Percentiles rank a stretch among this genome's conserved stretches.
Conservation (phyloP, 768 basidiomycete genomes). For the Mycena chlorophos region DNA sequence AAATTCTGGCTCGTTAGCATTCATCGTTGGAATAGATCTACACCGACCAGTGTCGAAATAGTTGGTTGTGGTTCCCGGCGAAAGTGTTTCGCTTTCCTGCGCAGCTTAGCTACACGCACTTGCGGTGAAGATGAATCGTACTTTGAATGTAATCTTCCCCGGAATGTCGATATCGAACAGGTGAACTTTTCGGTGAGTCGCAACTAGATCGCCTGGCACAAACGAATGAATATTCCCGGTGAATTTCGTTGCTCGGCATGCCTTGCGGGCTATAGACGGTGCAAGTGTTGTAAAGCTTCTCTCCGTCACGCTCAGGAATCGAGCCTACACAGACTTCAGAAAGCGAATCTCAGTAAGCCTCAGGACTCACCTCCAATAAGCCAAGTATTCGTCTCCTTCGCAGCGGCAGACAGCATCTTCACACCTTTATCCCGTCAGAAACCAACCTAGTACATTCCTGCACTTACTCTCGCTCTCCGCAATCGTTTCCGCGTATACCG, state of each 20-base stretch:
- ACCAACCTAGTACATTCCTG: background rate
- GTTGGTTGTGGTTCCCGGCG: constrained; percentile 70
- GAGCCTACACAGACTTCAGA: constrained; percentile 58
- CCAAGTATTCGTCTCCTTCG: constrained; percentile 80
- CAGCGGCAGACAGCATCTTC: constrained; percentile 75
- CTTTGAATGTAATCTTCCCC: constrained; percentile 88
- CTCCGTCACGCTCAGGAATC: constrained; percentile 80
- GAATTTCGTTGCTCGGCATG: too few species aligned
- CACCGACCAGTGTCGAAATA: constrained; percentile 82
- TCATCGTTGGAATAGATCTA: background rate
- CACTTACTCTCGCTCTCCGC: constrained; percentile 62
- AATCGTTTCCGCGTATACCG: constrained; percentile 80
- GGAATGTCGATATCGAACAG: constrained; percentile 98
- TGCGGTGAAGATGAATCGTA: constrained; percentile 22
- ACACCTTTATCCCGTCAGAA: constrained; percentile 35
- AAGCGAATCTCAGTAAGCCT: background rate
- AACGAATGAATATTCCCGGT: too few species aligned
- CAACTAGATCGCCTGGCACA: constrained; percentile 73
- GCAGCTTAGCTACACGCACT: background rate
- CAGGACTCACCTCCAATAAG: constrained; percentile 77
- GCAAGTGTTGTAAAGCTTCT: constrained; percentile 88
- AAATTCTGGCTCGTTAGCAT: constrained; percentile 58
- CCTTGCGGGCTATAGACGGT: constrained; percentile 87
- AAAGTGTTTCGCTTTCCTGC: constrained; percentile 87
- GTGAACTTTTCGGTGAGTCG: constrained; percentile 91